These are phyloP conservation scores for Glutinoglossum americanum DNA, from an alignment of 495 filamentous ascomycete species.

Conservation along the genomic window DNA sequence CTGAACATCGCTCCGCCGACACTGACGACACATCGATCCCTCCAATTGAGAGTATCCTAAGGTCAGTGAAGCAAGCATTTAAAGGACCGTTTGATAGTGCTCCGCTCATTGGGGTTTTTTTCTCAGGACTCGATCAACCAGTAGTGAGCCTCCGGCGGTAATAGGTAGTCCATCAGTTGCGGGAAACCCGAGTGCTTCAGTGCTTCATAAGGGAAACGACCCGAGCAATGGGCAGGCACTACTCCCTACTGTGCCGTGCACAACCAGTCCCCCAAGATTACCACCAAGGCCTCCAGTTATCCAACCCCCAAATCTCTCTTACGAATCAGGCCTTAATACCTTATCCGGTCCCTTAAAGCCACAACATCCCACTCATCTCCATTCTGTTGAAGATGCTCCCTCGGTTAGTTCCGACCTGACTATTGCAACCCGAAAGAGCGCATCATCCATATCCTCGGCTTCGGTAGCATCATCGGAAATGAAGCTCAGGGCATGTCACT, in stretches of 20 bases:
- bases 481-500: background rate
- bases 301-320: background rate
- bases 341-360: constrained; percentile 4
- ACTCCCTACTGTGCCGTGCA: background rate
- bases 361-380: background rate
- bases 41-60: background rate
- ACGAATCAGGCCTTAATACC: background rate
- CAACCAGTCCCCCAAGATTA: background rate
- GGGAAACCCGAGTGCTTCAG: background rate
- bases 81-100: background rate
- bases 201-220: background rate
- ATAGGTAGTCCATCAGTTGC: background rate
- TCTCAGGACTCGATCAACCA: background rate
- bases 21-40: background rate
- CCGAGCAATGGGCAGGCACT: background rate
- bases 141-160: background rate
- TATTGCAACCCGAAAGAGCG: background rate
- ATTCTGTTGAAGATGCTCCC: background rate
- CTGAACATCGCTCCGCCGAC: background rate
- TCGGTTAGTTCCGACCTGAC: background rate
- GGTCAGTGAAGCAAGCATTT: background rate
- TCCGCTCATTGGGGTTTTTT: background rate
- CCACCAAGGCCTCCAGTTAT: background rate
- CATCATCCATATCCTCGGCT: background rate
- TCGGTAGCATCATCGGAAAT: background rate